Base-by-base conservation (phyloP, 2,329 filamentous ascomycete species). In the Davidsoniella virescens region DNA sequence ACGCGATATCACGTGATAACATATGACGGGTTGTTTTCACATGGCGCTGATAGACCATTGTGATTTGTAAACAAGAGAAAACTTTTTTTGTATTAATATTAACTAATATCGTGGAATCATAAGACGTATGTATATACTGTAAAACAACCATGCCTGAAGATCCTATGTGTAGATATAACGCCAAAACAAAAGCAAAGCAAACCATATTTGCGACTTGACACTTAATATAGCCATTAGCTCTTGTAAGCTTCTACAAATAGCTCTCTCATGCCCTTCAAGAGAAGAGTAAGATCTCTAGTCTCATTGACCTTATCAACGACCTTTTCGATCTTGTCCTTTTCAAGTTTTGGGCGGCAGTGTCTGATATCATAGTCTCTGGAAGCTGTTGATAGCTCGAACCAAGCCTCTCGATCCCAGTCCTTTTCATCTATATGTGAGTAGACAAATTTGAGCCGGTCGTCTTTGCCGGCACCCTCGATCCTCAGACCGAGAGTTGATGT, bases 301-400 rank as follows among this genome's bases (percentile, higher is more conserved):
- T 95, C 87, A 60, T 94, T 94, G 52, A 95, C 72, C 60, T 73
- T 72, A 56, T 93, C 84, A 50, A 88, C 64, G 44, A 92, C 80
- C 61, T 74, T 73, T 50, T 92, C 84, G 41, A 92, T 76, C 57
- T 80, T 81, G 55, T 87, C 84, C 54, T 73, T 70, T 61, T 93
- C 84, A 55, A 94, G 68, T 66, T 87, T 90, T 10, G 92, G 92
- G 61, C 83, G 73, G 59, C 82, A 84, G 57, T 85, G 82, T 53
- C 80, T 75, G 37, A 96, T 82, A 55, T 85, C 83, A 64, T 95
- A 96, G 59, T 94, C 88, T 54, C 84, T 72, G 55, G 77, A 78
- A 36, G 79, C 78, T 43, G 84, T 94, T 57, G 83, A 80, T 52
- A 98, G 70, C 68, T 96, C 90, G 62, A 98, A 96, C 80, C 84